Evolutionary conservation across 1,284 basidiomycete species (phyloP).

Genomic region (Cystobasidium slooffiae): DNA sequence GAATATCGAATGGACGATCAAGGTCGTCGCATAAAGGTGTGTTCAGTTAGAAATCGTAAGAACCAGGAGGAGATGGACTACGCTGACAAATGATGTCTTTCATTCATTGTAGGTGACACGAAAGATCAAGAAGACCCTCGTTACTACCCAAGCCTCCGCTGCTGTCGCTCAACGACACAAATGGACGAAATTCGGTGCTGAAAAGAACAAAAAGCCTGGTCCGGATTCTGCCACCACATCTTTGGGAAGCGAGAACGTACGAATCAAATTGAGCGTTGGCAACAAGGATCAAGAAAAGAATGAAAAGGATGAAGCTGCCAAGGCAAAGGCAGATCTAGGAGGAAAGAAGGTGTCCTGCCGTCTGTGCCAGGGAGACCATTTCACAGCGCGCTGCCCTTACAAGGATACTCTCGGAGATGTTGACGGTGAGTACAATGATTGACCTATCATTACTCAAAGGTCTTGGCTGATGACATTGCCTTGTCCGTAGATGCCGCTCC

Average conservation of each 20-base stretch:
- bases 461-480: conserved; percentile 62
- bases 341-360: conserved; percentile 88
- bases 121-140: conserved; percentile 81
- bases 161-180: conserved; percentile 88
- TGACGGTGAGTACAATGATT: conserved; percentile 58
- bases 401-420: conserved; percentile 76
- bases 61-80: neutral
- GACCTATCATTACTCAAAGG: neutral
- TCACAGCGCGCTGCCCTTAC: conserved; percentile 98
- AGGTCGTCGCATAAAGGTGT: conserved; percentile 91
- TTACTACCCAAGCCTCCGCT: conserved; percentile 92
- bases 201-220: conserved; percentile 84
- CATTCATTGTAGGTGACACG: conserved; percentile 70
- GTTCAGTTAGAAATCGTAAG: conserved; percentile 44
- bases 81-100: neutral
- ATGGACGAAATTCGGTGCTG: conserved; percentile 86
- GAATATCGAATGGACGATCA: conserved; percentile 88
- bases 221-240: conserved; percentile 95
- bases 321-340: conserved; percentile 67
- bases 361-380: conserved; percentile 95
- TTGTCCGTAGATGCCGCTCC: conserved; percentile 55
- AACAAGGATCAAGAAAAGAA: conserved; percentile 63
- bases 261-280: conserved; percentile 81
- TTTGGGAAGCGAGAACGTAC: conserved; percentile 81
- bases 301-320: conserved; percentile 68